Percentiles rank a stretch among this genome's conserved stretches.
Conservation (phyloP, 345 rosid genomes). For the Eucalyptus regnans region DNA sequence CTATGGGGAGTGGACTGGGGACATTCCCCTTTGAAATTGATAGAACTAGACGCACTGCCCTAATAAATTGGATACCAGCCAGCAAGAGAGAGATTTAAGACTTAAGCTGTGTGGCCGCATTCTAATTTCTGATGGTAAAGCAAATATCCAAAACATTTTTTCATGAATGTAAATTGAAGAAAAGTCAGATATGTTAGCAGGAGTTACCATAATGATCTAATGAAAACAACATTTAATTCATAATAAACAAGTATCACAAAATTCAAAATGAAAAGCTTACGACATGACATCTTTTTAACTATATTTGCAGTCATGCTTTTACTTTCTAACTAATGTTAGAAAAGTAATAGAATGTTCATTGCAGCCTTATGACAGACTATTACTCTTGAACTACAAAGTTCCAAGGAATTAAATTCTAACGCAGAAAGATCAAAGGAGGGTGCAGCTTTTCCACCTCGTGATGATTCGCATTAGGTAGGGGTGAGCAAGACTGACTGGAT, state of each 20-base stretch:
- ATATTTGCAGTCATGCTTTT: background rate
- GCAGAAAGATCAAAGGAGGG: background rate
- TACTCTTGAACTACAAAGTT: background rate
- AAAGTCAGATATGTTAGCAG: background rate
- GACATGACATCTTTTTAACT: background rate
- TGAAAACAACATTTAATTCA: background rate
- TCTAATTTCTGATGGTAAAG: background rate
- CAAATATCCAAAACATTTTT: background rate
- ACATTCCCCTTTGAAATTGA: background rate
- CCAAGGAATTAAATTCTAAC: background rate
- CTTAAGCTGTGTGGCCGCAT: background rate
- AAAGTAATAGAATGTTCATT: background rate
- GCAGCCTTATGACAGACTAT: background rate
- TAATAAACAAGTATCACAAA: background rate
- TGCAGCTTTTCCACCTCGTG: background rate
- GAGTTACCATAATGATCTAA: background rate
- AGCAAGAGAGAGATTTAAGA: background rate
- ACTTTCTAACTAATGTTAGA: background rate
- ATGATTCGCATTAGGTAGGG: background rate
- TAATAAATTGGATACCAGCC: constrained; percentile 24
- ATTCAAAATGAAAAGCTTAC: background rate
- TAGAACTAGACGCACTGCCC: constrained; percentile 7
- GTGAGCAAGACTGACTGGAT: rapidly evolving
- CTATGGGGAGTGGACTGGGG: constrained; percentile 3
- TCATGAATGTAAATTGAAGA: background rate